phyloP scores from a whole-genome alignment of 164 flowering plant genomes.

The Warburgia ugandensis region DNA sequence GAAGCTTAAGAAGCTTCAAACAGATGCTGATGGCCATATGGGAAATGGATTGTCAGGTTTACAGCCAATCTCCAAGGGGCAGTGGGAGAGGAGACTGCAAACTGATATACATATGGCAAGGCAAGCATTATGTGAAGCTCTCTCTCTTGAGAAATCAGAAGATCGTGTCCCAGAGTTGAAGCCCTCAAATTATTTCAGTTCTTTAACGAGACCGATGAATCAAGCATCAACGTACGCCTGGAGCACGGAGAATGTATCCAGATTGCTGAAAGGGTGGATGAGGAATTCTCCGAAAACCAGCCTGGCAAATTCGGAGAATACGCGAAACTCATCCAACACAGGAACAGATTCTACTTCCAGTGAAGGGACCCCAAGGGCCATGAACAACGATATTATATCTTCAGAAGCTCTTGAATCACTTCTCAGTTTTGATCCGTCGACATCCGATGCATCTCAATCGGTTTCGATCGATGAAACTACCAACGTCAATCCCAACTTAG shows the following conservation, averaged over 20 bases:
- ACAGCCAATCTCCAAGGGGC: constrained; percentile 45
- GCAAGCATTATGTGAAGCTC: constrained; percentile 73
- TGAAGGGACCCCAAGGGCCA: constrained; percentile 7
- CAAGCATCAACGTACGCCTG: constrained; percentile 45
- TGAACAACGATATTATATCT: constrained; percentile 19
- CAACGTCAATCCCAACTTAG: constrained; percentile 13
- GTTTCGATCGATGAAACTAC: constrained; percentile 16
- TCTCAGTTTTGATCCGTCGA: constrained; percentile 46
- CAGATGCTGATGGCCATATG: constrained; percentile 22
- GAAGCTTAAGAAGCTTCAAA: constrained; percentile 53
- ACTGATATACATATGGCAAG: constrained; percentile 77
- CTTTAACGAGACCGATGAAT: constrained; percentile 2
- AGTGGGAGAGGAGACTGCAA: constrained; percentile 96
- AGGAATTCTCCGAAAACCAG: constrained; percentile 29
- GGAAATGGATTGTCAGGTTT: constrained; percentile 28
- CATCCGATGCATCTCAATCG: constrained; percentile 36
- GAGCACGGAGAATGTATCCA: constrained; percentile 67
- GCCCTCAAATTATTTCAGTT: neutral
- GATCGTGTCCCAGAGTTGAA: constrained; percentile 7
- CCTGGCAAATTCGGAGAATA: constrained; percentile 12
- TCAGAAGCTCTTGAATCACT: constrained; percentile 34
- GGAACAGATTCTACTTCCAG: constrained; percentile 19
- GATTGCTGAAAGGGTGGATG: constrained; percentile 60
- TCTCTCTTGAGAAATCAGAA: constrained; percentile 52
- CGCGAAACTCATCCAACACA: constrained; percentile 9